phyloP scores from a whole-genome alignment of 2,329 filamentous ascomycete species.

The Alternaria gansuensis region DNA sequence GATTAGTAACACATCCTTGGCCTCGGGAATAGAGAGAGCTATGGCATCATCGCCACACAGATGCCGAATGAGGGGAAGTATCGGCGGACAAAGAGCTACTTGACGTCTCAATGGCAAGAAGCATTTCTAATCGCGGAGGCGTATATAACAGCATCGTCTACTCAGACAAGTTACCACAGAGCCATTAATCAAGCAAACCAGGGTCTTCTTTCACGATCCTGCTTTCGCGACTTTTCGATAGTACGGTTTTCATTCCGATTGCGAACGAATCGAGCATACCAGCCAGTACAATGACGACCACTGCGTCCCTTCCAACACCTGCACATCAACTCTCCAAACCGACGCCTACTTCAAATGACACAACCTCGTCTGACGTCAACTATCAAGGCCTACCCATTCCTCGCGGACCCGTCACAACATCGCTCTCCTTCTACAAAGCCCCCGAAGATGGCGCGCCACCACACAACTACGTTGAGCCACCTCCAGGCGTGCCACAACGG shows the following conservation, averaged over 20 bases:
- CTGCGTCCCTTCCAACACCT: constrained; percentile 53
- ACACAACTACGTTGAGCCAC: constrained; percentile 67
- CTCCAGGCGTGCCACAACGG: constrained; percentile 68
- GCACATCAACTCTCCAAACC: constrained; percentile 53
- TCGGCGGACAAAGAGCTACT: constrained; percentile 21
- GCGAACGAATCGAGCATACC: neutral
- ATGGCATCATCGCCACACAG: constrained; percentile 48
- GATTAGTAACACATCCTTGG: constrained; percentile 43
- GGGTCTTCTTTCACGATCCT: neutral
- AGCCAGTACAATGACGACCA: constrained; percentile 54
- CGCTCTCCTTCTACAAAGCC: constrained; percentile 43
- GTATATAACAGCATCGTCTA: constrained; percentile 36
- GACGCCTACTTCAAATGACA: constrained; percentile 36
- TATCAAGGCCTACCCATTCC: constrained; percentile 45
- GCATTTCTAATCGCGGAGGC: constrained; percentile 44
- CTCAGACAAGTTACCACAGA: constrained; percentile 21
- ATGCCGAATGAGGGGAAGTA: constrained; percentile 30
- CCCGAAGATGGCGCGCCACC: constrained; percentile 42
- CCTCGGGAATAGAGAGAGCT: constrained; percentile 39
- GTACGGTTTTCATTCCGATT: neutral
- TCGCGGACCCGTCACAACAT: constrained; percentile 39
- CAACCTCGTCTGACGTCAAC: constrained; percentile 44
- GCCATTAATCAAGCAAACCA: constrained; percentile 19
- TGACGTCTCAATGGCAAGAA: constrained; percentile 7
- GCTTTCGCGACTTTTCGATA: neutral